A percentile compares a stretch with the other conserved stretches of the same genome.
phyloP scores from a whole-genome alignment of 805 yeast species.

The Metschnikowia anglica region DNA sequence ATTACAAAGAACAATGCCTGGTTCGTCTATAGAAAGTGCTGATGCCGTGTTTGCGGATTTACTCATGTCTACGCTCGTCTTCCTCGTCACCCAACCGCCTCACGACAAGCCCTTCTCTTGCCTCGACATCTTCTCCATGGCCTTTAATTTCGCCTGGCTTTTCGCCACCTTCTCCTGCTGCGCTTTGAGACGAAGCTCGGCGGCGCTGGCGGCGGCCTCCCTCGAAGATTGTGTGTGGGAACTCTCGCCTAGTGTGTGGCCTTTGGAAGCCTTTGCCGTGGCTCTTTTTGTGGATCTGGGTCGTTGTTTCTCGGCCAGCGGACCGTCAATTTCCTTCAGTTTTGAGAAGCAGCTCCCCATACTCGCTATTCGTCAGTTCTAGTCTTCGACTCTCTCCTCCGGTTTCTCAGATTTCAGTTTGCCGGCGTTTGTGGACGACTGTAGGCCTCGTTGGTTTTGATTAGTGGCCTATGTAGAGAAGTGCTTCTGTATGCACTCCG shows the following conservation, averaged over 20 bases:
- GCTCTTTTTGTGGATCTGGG: not conserved
- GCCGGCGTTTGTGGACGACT: not conserved
- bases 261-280: slow-evolving; percentile 7
- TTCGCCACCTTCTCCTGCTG: slow-evolving; percentile 28
- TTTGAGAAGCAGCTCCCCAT: slow-evolving; percentile 24
- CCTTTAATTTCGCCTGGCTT: slow-evolving; percentile 32
- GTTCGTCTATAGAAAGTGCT: too few species aligned
- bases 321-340: slow-evolving; percentile 3
- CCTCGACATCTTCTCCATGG: slow-evolving; percentile 30
- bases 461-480: too few species aligned
- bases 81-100: too few species aligned
- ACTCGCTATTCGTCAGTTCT: not conserved
- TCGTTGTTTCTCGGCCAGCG: slow-evolving; percentile 1
- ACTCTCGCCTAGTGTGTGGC: slow-evolving; percentile 21
- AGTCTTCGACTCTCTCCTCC: not conserved
- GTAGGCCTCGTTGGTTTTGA: too few species aligned
- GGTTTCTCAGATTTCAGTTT: not conserved
- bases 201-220: slow-evolving; percentile 42
- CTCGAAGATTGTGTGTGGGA: slow-evolving; percentile 14
- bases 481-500: not conserved
- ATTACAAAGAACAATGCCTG: too few species aligned
- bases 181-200: slow-evolving; percentile 33
- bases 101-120: slow-evolving; percentile 34
- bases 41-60: too few species aligned
- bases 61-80: too few species aligned